Evolutionary conservation across 2,329 filamentous ascomycete species (phyloP).

Genomic region (Calonectria ilicicola): DNA sequence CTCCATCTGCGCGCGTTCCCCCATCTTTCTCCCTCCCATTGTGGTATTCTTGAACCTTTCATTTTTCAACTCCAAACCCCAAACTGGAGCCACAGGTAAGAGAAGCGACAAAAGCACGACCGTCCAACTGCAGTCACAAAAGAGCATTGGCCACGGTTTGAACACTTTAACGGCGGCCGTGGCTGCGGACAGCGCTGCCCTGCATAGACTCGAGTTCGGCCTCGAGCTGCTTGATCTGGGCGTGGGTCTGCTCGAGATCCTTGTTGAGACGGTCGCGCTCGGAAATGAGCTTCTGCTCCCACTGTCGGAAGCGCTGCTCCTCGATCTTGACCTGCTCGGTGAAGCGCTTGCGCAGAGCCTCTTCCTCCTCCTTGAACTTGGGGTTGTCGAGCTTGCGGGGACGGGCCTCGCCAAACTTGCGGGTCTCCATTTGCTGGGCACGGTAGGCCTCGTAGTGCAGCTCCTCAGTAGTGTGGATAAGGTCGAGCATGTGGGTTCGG

Average conservation of each 20-base stretch:
- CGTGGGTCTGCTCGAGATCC: conserved; percentile 97
- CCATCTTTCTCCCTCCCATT: conserved; percentile 37
- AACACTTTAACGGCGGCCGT: conserved; percentile 83
- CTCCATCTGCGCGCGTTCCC: conserved; percentile 44
- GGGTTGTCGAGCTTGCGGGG: conserved; percentile 99
- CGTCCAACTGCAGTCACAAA: conserved; percentile 45
- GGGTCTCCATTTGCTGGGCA: conserved; percentile 99
- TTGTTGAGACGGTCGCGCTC: conserved; percentile 99
- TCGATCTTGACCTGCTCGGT: conserved; percentile 99
- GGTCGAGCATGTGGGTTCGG: conserved; percentile 99
- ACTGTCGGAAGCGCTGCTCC: conserved; percentile 98
- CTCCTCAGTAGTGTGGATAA: conserved; percentile 99
- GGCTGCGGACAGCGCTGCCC: conserved; percentile 88
- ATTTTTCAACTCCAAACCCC: conserved; percentile 51
- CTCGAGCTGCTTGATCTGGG: conserved; percentile 92
- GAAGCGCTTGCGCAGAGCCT: conserved; percentile 97
- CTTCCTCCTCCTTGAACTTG: conserved; percentile 99
- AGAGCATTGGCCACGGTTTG: conserved; percentile 27
- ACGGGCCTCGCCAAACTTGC: conserved; percentile 98
- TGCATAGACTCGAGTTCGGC: conserved; percentile 94
- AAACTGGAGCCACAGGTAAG: conserved; percentile 44
- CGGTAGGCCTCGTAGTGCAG: conserved; percentile 99
- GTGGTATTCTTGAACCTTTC: conserved; percentile 48
- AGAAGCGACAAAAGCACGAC: conserved; percentile 42
- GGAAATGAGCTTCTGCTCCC: conserved; percentile 99